Conservation (phyloP, 2,329 filamentous ascomycete species). For the Ilyonectria mors-panacis region DNA sequence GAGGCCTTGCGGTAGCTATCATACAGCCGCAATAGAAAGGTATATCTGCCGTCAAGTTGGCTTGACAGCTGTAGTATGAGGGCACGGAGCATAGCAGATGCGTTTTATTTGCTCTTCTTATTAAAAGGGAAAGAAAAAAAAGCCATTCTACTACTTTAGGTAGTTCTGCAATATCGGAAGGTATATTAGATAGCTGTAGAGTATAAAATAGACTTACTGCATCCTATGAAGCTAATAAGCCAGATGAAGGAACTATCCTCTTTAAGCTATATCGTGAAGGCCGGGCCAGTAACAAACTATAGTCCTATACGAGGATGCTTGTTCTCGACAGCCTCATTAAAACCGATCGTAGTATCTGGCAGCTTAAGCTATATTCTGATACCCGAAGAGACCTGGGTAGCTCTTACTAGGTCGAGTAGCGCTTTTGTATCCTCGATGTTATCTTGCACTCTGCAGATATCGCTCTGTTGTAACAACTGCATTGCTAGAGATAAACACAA, state of each 20-base stretch:
- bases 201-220: conserved; percentile 57
- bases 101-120: conserved; percentile 51
- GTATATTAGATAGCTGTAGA: conserved; percentile 52
- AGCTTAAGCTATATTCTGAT: conserved; percentile 54
- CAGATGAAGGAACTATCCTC: conserved; percentile 53
- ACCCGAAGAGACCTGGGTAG: conserved; percentile 42
- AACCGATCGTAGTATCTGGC: conserved; percentile 53
- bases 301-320: conserved; percentile 50
- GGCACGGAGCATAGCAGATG: conserved; percentile 50
- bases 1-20: conserved; percentile 33
- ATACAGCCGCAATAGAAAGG: conserved; percentile 35
- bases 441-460: conserved; percentile 43
- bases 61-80: conserved; percentile 52
- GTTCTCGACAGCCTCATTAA: conserved; percentile 51
- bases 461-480: conserved; percentile 50
- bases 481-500: conserved; percentile 47
- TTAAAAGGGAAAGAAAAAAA: conserved; percentile 60
- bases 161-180: too few species aligned
- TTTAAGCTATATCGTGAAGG: conserved; percentile 48
- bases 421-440: conserved; percentile 46
- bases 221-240: conserved; percentile 57
- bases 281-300: conserved; percentile 48
- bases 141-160: conserved; percentile 48
- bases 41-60: conserved; percentile 40
- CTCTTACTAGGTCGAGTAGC: conserved; percentile 45